Base-by-base conservation (phyloP, 106 monocot species). In the Dioscorea dumetorum region DNA sequence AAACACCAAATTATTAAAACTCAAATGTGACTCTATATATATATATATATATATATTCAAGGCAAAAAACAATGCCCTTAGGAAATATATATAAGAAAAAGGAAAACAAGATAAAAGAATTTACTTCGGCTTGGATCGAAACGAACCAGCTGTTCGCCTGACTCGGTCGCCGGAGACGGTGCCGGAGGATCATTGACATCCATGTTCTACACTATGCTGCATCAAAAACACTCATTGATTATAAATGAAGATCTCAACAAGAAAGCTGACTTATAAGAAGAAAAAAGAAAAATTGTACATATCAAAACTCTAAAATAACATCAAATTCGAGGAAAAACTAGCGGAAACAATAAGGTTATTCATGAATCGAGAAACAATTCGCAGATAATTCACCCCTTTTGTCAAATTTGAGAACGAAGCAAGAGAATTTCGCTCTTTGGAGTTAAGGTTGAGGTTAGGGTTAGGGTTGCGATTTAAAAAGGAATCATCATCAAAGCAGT, bases 111-210 rank as follows among this genome's bases (percentile, higher is more conserved):
- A 28, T 11, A 59, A 60, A 48, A 60, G 48, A 49, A 23, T 16
- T 70, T 60, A 70, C 70, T 70, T 60, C 70, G 58, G 58, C 70
- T 70, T 33, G 70, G 70, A 60, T 70, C 70, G 56, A 70, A 70
- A 1, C 13, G 19, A 16, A 34, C 70, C 16, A 59, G 20, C 12
- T 68, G 18, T 33, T 68, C 68, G 33, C 56, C 20, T 1, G 54
- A 8, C 9, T 49, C 20, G 15, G 33, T 17, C 15, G 68, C 12
- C 18, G 53, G 53, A 18, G 52, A 16, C 67, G 31, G 3, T 34
- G 34, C 33, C 10, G 53, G 68, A 57, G 56, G 52, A 19, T 68
- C 68, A 16, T 68, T 53, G 24, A 50, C 32, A 19, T 68, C 68
- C 68, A 68, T 68, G 15, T 18, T 54, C 19, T 18, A 54, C 54